Conservation (phyloP, 2,329 filamentous ascomycete species). For the Fusarium burgessii region DNA sequence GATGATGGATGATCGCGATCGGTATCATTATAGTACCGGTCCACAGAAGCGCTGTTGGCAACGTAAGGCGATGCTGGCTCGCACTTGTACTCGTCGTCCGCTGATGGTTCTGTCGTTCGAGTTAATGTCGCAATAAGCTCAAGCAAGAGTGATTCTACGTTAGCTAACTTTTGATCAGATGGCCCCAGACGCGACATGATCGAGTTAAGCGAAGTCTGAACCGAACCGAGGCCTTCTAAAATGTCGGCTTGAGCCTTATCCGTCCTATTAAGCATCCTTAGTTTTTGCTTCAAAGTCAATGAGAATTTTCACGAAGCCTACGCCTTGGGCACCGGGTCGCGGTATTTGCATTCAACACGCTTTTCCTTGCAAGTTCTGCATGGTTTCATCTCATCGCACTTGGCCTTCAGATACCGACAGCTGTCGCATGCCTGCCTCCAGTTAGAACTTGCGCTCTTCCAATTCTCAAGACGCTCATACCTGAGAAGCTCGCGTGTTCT, state of each 20-base stretch:
- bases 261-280: slow-evolving; percentile 54
- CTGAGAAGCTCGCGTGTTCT: slow-evolving; percentile 73
- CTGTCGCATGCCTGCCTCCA: slow-evolving; percentile 84
- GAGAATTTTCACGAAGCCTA: slow-evolving; percentile 58
- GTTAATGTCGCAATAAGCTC: slow-evolving; percentile 32
- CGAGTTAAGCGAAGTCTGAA: slow-evolving; percentile 54
- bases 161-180: slow-evolving; percentile 55
- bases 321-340: slow-evolving; percentile 92
- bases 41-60: slow-evolving; percentile 39
- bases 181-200: slow-evolving; percentile 54
- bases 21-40: slow-evolving; percentile 40
- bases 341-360: slow-evolving; percentile 84
- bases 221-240: slow-evolving; percentile 62
- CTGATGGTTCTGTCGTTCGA: slow-evolving; percentile 47
- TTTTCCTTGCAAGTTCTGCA: slow-evolving; percentile 92
- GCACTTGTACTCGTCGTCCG: slow-evolving; percentile 49
- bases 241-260: slow-evolving; percentile 73
- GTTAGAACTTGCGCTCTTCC: slow-evolving; percentile 21
- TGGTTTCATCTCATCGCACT: slow-evolving; percentile 88
- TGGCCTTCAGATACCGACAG: slow-evolving; percentile 89
- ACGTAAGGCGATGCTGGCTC: slow-evolving; percentile 38
- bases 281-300: neutral
- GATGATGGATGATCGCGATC: slow-evolving; percentile 46
- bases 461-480: slow-evolving; percentile 49
- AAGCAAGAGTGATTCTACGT: slow-evolving; percentile 50